Base-by-base conservation (phyloP, 2,329 filamentous ascomycete genomes). In the Fusarium annulatum region DNA sequence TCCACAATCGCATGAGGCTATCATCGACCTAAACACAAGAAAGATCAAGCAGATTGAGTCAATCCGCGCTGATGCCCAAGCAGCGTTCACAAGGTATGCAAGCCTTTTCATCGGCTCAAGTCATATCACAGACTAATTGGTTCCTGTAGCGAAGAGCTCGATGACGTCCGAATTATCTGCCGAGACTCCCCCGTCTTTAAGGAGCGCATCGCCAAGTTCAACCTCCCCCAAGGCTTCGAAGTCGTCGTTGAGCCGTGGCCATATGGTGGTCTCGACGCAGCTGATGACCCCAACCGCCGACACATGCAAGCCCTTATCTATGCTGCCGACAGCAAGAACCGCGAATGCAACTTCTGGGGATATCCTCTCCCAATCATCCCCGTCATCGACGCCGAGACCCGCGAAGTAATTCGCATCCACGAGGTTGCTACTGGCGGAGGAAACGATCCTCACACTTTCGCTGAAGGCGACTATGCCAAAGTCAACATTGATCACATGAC, bases 321-420 rank as follows among this genome's bases (percentile, higher is more conserved):
- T 38, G 81, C 77, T 6, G 78, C 82, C 39, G 76, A 76, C 1
- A 64, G 74, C 18, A 80, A 69, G 23, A 78, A 79, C 39, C 78
- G 79, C 0, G 87, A 89, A 64, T 84, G 87, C 18, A 90, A 90
- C 68, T 86, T 86, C 67, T 89, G 89, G 71, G 86, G 87, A 3
- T 89, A 87, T 52, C 88, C 88, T 0, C 79, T 89, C 9, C 85
- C 85, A 1, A 78, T 87, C 23, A 84, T 86, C 28, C 85, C 85
- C 9, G 80, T 89, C 21, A 79, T 82, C 65, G 80, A 82, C 33
- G 75, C 71, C 11, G 58, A 70, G 7, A 81, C 76, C 8, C 70
- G 71, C 5, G 75, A 82, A 60, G 68, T 83, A 12, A 61, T 83
- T 21, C 80, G 81, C 7, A 75, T 83, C 19, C 79, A 83, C 2